phyloP scores from a whole-genome alignment of 768 basidiomycete species.

The Tylopilus subfusipes region DNA sequence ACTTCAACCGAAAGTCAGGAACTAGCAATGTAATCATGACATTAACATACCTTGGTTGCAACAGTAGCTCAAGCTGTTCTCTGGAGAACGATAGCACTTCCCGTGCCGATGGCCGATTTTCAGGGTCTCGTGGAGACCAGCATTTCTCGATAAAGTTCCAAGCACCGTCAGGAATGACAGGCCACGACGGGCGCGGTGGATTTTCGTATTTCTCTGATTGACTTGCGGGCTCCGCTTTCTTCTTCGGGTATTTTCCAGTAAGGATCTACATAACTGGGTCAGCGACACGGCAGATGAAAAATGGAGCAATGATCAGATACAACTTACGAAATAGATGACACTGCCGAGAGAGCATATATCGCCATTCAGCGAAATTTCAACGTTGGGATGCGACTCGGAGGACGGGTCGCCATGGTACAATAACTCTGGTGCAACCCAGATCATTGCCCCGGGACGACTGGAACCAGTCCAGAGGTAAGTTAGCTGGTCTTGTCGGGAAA shows the following conservation, averaged over 20 bases:
- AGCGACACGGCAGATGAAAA: no score
- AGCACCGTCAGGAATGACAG: not conserved
- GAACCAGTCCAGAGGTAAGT: not conserved
- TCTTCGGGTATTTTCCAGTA: not conserved
- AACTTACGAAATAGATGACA: slow-evolving; percentile 6
- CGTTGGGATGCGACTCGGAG: not conserved
- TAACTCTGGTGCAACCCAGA: slow-evolving; percentile 6
- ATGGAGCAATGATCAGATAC: not conserved
- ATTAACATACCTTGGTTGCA: not conserved
- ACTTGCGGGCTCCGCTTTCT: no score
- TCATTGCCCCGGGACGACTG: not conserved
- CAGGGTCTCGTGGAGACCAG: slow-evolving; percentile 2
- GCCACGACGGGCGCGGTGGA: not conserved
- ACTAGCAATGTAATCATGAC: not conserved
- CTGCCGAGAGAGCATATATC: slow-evolving; percentile 6
- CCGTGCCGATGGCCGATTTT: not conserved
- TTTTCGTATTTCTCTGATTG: not conserved
- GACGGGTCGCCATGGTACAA: not conserved
- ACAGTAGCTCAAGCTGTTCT: not conserved
- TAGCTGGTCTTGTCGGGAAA: not conserved
- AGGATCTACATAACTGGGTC: not conserved
- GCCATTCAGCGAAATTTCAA: not conserved
- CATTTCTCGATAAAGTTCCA: slow-evolving; percentile 3
- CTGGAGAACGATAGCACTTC: not conserved
- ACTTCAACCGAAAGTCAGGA: not conserved